These are phyloP conservation scores for Abortiporus biennis DNA, from an alignment of 1,284 basidiomycete genomes.

Conservation along the genomic window DNA sequence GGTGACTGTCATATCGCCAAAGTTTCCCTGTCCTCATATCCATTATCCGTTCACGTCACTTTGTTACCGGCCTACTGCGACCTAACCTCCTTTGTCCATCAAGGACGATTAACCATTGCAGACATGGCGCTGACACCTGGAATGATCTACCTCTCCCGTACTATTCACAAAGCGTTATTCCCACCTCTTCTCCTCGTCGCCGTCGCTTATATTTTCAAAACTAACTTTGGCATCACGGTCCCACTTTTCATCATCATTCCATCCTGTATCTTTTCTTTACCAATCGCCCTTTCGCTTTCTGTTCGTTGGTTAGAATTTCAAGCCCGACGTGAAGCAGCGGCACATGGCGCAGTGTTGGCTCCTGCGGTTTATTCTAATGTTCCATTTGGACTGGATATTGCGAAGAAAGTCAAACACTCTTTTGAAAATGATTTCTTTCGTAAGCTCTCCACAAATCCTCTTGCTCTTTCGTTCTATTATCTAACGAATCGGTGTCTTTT, in stretches of 20 bases:
- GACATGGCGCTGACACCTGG: conserved; percentile 17
- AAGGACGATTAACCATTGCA: too few species aligned
- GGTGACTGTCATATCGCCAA: too few species aligned
- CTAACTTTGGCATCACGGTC: conserved; percentile 2
- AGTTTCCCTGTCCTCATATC: too few species aligned
- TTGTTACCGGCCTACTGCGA: too few species aligned
- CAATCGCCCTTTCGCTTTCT: conserved; percentile 5
- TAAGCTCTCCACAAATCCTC: conserved; percentile 3
- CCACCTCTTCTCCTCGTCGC: conserved; percentile 10
- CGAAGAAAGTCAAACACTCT: conserved; percentile 1
- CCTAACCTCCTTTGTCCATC: too few species aligned
- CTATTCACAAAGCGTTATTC: conserved; percentile 8
- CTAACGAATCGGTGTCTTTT: neutral
- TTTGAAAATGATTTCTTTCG: conserved; percentile 12
- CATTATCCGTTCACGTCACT: too few species aligned
- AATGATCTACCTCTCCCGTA: conserved; percentile 8
- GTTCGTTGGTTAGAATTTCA: conserved; percentile 7
- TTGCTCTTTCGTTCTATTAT: neutral
- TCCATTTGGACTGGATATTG: conserved; percentile 18
- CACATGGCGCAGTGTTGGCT: conserved; percentile 16
- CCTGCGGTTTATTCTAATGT: conserved; percentile 10
- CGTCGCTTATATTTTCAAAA: neutral
- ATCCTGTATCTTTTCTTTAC: conserved; percentile 10
- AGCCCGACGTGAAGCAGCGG: conserved; percentile 13
- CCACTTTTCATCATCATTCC: conserved; percentile 7